Conservation (phyloP, 2,329 filamentous ascomycete species). For the Alternaria triticina region DNA sequence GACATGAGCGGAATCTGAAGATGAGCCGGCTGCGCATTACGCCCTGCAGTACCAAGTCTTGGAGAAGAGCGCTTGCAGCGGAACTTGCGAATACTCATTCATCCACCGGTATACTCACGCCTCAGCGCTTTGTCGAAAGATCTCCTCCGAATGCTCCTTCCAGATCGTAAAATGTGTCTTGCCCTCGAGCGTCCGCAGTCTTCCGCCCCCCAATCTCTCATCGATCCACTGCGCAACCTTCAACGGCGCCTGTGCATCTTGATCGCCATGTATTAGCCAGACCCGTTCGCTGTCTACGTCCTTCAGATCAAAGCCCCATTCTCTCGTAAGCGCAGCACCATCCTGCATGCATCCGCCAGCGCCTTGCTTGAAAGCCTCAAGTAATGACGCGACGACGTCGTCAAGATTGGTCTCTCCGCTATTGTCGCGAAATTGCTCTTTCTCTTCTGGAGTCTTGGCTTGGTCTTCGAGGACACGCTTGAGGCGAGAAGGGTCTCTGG, state of each 20-base stretch:
- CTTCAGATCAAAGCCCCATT: constrained; percentile 29
- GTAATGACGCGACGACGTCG: constrained; percentile 18
- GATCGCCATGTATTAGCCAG: constrained; percentile 28
- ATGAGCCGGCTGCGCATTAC: not conserved
- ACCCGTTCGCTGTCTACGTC: constrained; percentile 22
- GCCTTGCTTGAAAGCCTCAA: constrained; percentile 28
- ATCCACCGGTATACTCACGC: not conserved
- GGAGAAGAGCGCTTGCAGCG: not conserved
- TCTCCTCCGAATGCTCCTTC: constrained; percentile 26
- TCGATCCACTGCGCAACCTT: constrained; percentile 27
- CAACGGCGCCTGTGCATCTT: constrained; percentile 24
- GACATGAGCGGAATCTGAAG: not conserved
- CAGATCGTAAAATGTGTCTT: constrained; percentile 32
- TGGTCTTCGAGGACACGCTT: constrained; percentile 29
- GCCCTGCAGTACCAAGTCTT: not conserved
- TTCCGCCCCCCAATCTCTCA: constrained; percentile 22
- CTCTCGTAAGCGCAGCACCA: constrained; percentile 17
- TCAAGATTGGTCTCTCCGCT: constrained; percentile 21
- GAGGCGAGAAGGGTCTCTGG: constrained; percentile 20
- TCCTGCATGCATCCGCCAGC: constrained; percentile 20
- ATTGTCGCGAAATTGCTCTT: constrained; percentile 15
- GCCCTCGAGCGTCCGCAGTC: constrained; percentile 23
- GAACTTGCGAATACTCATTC: not conserved
- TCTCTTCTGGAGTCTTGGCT: constrained; percentile 27
- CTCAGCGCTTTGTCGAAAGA: constrained; percentile 18